Evolutionary conservation across 2,329 filamentous ascomycete genomes (phyloP), one percentile per base, ranked within the genome.

Genomic region (Paracoccidioides brasiliensis): DNA sequence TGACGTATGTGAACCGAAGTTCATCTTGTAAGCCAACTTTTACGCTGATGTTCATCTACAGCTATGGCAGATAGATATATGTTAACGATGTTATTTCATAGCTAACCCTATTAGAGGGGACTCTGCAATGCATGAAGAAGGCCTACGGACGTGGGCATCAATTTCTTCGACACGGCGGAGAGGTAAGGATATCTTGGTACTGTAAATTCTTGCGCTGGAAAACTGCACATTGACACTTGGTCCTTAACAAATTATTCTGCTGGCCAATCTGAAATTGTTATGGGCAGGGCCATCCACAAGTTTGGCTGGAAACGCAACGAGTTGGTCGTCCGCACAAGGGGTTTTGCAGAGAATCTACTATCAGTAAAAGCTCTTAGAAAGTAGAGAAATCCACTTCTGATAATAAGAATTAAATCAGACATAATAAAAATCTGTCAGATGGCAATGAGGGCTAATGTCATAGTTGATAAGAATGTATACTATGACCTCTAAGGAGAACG

Each of bases 121-220:
- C 60, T 3, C 62, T 63, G 40, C 56, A 64, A 0, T 76, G 74
- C 64, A 68, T 78, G 64, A 72, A 76, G 61, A 74, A 78, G 15
- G 79, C 79, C 0, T 82, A 79, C 62, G 76, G 22, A 81, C 62
- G 70, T 73, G 53, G 79, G 79, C 5, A 73, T 82, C 64, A 81
- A 81, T 65, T 77, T 77, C 63, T 78, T 81, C 63, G 79, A 82
- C 62, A 79, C 76, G 41, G 79, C 79, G 1, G 79, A 81, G 64
- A 72, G 63, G 57, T 67, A 64, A 49, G 43, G n/a, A 22, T 32
- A 32, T 14, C 5, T 15, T 4, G 4, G 32, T 41, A 7, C 32
- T 14, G 14, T 22, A 30, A 32, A n/a, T n/a, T 32, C 33, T 32
- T 15, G 28, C 12, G n/a, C 7, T 52, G 45, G 54, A 57, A 28